These are phyloP conservation scores for Mucor velutinosus DNA, from an alignment of 371 early-diverging fungal genomes.

Conservation along the genomic window DNA sequence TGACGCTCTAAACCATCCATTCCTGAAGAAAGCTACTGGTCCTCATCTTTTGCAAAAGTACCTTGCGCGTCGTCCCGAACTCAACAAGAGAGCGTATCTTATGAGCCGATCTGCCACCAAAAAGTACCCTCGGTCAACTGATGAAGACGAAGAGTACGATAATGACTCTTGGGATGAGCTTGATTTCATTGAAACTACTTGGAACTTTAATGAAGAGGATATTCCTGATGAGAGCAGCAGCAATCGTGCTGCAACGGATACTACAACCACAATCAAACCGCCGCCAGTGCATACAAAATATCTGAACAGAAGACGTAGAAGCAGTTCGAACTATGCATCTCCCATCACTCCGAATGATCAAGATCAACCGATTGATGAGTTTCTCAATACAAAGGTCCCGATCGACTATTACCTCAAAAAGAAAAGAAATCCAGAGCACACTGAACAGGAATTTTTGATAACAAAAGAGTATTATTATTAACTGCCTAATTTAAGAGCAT, in stretches of 20 bases:
- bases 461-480: slow-evolving; percentile 12
- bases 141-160: slow-evolving; percentile 5
- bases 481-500: neutral
- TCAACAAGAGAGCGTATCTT: slow-evolving; percentile 14
- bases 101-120: slow-evolving; percentile 1
- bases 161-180: slow-evolving; percentile 16
- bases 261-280: neutral
- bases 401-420: neutral
- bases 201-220: slow-evolving; percentile 20
- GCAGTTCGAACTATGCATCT: neutral
- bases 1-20: slow-evolving; percentile 72
- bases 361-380: neutral
- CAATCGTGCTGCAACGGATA: neutral
- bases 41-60: slow-evolving; percentile 24
- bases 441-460: neutral
- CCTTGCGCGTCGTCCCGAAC: slow-evolving; percentile 16
- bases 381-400: neutral
- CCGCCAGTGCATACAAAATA: slow-evolving; percentile 11
- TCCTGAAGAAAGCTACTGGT: slow-evolving; percentile 32
- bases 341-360: slow-evolving; percentile 27
- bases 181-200: slow-evolving; percentile 16
- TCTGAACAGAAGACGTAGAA: neutral
- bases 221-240: neutral
- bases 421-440: neutral
- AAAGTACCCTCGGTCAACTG: neutral